These are phyloP conservation scores for Dipodascus geniculatus DNA, from an alignment of 805 yeast species.

Conservation along the genomic window DNA sequence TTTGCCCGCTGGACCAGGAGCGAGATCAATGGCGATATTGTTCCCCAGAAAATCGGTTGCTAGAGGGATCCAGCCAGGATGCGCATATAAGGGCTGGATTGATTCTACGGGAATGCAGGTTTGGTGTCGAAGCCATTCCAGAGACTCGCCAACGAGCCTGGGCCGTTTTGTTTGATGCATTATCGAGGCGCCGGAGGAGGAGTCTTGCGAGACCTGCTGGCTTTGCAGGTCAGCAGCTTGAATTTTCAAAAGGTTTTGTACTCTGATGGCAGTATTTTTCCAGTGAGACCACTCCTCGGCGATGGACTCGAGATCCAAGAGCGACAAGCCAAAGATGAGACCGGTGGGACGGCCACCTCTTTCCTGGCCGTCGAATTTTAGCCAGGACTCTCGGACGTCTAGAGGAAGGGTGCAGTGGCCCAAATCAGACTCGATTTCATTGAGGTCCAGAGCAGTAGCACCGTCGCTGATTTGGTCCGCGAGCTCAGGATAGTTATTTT, in stretches of 20 bases:
- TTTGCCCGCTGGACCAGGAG: constrained; percentile 65
- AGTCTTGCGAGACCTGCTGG: background rate
- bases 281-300: constrained; percentile 74
- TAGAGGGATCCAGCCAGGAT: constrained; percentile 84
- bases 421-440: constrained; percentile 75
- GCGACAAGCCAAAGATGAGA: constrained; percentile 64
- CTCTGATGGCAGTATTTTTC: constrained; percentile 38
- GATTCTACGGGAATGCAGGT: constrained; percentile 67
- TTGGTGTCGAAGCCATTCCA: constrained; percentile 35
- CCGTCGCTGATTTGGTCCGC: constrained; percentile 65
- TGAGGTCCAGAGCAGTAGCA: constrained; percentile 69
- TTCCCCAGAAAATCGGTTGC: constrained; percentile 84
- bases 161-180: constrained; percentile 17
- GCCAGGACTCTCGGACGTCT: constrained; percentile 68
- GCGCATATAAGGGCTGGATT: constrained; percentile 70
- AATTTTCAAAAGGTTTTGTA: constrained; percentile 13
- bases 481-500: constrained; percentile 68
- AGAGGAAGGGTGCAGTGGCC: constrained; percentile 55
- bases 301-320: constrained; percentile 71
- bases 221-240: background rate
- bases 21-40: constrained; percentile 80
- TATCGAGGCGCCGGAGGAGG: constrained; percentile 8
- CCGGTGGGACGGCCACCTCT: constrained; percentile 66
- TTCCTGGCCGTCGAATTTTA: constrained; percentile 87
- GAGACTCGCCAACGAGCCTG: constrained; percentile 13